Percentiles rank a stretch among this genome's conserved stretches.
phyloP scores from a whole-genome alignment of 805 yeast species.

The Ogataea angusta region DNA sequence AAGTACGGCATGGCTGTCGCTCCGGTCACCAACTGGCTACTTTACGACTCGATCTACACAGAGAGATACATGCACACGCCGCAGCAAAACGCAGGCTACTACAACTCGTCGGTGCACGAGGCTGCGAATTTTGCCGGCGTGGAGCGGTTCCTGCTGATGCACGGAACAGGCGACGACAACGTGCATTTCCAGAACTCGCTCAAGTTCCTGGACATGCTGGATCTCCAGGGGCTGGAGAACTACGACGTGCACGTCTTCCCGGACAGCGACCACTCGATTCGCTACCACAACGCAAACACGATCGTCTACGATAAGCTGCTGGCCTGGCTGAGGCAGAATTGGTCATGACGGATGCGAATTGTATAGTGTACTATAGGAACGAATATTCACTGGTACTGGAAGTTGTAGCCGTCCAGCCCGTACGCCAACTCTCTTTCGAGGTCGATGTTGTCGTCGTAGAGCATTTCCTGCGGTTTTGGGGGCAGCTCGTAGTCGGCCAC shows the following conservation, averaged over 20 bases:
- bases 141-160: slow-evolving; percentile 80
- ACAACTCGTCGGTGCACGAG: slow-evolving; percentile 51
- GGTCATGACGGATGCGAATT: slow-evolving; percentile 21
- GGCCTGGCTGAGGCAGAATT: slow-evolving; percentile 63
- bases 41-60: slow-evolving; percentile 90
- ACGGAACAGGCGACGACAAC: slow-evolving; percentile 96
- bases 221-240: slow-evolving; percentile 74
- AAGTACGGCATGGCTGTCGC: slow-evolving; percentile 94
- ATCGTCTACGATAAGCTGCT: slow-evolving; percentile 67
- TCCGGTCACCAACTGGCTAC: slow-evolving; percentile 92
- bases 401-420: slow-evolving; percentile 55
- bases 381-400: slow-evolving; percentile 5
- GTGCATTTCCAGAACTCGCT: slow-evolving; percentile 92
- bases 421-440: slow-evolving; percentile 65
- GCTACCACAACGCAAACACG: slow-evolving; percentile 68
- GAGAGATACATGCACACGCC: slow-evolving; percentile 94
- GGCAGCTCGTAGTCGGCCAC: slow-evolving; percentile 52
- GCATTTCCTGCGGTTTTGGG: slow-evolving; percentile 59
- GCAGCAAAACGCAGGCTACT: slow-evolving; percentile 56
- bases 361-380: slow-evolving; percentile 16
- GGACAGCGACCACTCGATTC: slow-evolving; percentile 72
- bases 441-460: slow-evolving; percentile 36
- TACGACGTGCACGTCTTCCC: slow-evolving; percentile 78
- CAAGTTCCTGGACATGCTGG: slow-evolving; percentile 70
- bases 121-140: slow-evolving; percentile 52